A percentile compares a stretch with the other conserved stretches of the same genome.
Evolutionary conservation across 257 asterid species (phyloP).

Genomic region (Solanum gracilifrons): DNA sequence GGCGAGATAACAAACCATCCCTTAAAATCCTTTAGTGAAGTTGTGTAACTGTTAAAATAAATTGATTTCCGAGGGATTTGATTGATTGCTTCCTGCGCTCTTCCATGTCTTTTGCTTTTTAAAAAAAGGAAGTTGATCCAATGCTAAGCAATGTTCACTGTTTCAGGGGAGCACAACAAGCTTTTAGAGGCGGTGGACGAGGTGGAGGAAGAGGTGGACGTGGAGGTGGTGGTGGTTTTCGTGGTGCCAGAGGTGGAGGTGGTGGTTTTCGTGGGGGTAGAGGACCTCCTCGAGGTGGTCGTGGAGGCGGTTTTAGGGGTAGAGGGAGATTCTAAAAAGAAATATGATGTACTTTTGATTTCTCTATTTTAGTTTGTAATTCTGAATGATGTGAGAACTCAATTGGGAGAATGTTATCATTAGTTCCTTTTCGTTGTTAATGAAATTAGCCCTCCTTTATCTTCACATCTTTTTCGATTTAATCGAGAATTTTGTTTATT

Average conservation of each 20-base stretch:
- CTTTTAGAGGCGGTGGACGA: conserved; percentile 43
- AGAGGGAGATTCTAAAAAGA: conserved; percentile 49
- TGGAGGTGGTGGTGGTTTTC: conserved; percentile 45
- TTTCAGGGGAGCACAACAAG: conserved; percentile 43
- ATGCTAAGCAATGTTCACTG: not conserved
- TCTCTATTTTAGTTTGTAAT: not conserved
- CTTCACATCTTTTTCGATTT: not conserved
- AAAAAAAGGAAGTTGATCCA: not conserved
- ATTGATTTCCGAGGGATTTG: not conserved
- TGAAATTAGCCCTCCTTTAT: not conserved
- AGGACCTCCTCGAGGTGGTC: conserved; percentile 50
- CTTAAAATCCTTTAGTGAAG: not conserved
- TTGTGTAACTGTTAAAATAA: not conserved
- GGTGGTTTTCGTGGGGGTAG: conserved; percentile 64
- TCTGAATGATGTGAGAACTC: not conserved
- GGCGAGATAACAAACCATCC: not conserved
- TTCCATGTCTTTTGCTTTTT: too few species aligned
- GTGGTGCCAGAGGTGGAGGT: conserved; percentile 29
- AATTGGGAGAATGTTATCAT: not conserved
- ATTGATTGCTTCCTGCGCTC: not conserved
- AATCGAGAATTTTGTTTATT: not conserved
- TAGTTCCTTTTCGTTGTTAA: not conserved
- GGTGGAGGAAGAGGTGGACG: conserved; percentile 49
- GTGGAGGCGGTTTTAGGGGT: conserved; percentile 76
- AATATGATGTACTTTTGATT: not conserved